Evolutionary conservation across 1,139 yeast species (phyloP).

Genomic region (Kodamaea fungicola): DNA sequence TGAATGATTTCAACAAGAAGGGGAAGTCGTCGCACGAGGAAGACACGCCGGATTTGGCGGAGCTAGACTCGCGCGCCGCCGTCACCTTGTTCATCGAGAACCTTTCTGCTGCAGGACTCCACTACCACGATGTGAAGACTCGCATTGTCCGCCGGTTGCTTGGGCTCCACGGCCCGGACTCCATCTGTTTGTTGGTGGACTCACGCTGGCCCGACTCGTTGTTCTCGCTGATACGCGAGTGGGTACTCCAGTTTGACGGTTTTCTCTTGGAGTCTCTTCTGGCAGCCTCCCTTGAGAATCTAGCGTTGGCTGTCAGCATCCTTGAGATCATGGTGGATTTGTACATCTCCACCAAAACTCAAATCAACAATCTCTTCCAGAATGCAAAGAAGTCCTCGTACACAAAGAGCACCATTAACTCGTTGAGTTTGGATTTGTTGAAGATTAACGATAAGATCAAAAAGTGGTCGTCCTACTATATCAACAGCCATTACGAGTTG

Average conservation of each 20-base stretch:
- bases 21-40: conserved; percentile 12
- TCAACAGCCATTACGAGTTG: conserved; percentile 10
- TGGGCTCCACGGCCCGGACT: conserved; percentile 10
- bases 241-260: conserved; percentile 34
- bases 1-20: conserved; percentile 32
- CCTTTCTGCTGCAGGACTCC: conserved; percentile 30
- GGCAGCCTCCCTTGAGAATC: conserved; percentile 1
- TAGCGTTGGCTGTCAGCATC: conserved; percentile 27
- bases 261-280: conserved; percentile 10
- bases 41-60: conserved; percentile 10
- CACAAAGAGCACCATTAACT: conserved; percentile 24
- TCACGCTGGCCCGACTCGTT: conserved; percentile 27
- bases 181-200: conserved; percentile 19
- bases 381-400: conserved; percentile 18
- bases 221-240: conserved; percentile 22
- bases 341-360: conserved; percentile 31
- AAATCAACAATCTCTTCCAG: conserved; percentile 18
- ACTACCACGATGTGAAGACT: conserved; percentile 47
- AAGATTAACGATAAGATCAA: conserved; percentile 33
- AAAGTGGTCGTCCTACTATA: conserved; percentile 33
- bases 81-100: conserved; percentile 26
- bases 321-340: conserved; percentile 58
- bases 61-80: conserved; percentile 14
- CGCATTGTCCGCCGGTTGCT: conserved; percentile 41
- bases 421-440: conserved; percentile 35